A percentile compares a stretch with the other conserved stretches of the same genome.
Evolutionary conservation across 2,329 filamentous ascomycete genomes (phyloP).

Genomic region (Aspergillus niger): DNA sequence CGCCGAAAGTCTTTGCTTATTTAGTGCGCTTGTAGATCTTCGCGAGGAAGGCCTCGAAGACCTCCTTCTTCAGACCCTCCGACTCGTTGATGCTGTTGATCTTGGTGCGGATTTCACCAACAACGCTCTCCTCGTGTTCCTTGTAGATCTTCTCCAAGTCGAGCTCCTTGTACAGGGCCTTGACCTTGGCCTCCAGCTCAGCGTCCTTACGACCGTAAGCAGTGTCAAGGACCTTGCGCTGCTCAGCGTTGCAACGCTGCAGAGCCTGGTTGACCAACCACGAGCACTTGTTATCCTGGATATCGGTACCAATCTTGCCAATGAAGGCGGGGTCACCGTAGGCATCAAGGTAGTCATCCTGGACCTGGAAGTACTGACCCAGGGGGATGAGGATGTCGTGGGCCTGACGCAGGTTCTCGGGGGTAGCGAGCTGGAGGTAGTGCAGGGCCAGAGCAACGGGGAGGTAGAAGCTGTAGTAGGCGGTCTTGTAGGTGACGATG

Average conservation of each 20-base stretch:
- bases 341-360: slow-evolving; percentile 98
- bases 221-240: slow-evolving; percentile 82
- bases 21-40: slow-evolving; percentile 99
- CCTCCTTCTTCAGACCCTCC: slow-evolving; percentile 81
- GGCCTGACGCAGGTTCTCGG: slow-evolving; percentile 84
- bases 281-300: slow-evolving; percentile 99
- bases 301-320: slow-evolving; percentile 98
- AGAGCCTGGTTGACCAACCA: slow-evolving; percentile 97
- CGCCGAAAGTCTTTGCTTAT: slow-evolving; percentile 57
- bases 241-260: slow-evolving; percentile 74
- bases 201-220: slow-evolving; percentile 94
- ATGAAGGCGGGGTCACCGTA: slow-evolving; percentile 90
- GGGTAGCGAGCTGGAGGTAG: slow-evolving; percentile 80
- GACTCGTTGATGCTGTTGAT: slow-evolving; percentile 83
- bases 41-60: slow-evolving; percentile 85
- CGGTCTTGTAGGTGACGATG: slow-evolving; percentile 99
- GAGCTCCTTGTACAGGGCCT: slow-evolving; percentile 84
- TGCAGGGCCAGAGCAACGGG: slow-evolving; percentile 88
- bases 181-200: slow-evolving; percentile 78
- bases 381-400: slow-evolving; percentile 93
- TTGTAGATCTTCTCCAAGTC: slow-evolving; percentile 80
- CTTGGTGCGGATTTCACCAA: slow-evolving; percentile 72
- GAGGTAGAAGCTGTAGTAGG: slow-evolving; percentile 99
- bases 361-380: slow-evolving; percentile 98
- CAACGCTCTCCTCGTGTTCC: slow-evolving; percentile 85